phyloP scores from a whole-genome alignment of 306 rosid species.

The Chamaecrista fasciculata region DNA sequence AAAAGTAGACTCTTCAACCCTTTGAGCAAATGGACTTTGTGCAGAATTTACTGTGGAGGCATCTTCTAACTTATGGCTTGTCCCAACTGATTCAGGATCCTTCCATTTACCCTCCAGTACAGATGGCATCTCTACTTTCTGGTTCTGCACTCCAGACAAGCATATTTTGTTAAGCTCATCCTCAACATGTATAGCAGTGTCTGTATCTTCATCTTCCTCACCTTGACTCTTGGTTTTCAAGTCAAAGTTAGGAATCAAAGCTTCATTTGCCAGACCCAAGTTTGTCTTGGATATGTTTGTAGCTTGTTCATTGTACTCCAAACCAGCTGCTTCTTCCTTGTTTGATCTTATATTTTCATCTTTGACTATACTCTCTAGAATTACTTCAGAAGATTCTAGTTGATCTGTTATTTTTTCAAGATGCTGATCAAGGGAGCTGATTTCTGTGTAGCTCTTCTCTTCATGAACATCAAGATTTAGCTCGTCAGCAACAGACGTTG shows the following conservation, averaged over 20 bases:
- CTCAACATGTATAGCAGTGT: conserved; percentile 4
- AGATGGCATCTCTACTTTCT: conserved; percentile 13
- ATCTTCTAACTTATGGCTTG: conserved; percentile 16
- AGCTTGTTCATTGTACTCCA: conserved; percentile 21
- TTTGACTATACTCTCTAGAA: conserved; percentile 9
- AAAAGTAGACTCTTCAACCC: conserved; percentile 11
- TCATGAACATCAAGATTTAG: not conserved
- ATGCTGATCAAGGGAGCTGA: conserved; percentile 22
- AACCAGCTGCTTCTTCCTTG: conserved; percentile 6
- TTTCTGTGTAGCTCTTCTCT: conserved; percentile 15
- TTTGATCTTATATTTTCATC: conserved; percentile 19
- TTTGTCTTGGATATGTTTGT: conserved; percentile 6
- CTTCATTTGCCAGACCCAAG: conserved; percentile 19
- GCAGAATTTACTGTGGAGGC: conserved; percentile 16
- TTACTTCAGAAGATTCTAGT: conserved; percentile 21
- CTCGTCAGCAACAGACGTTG: not conserved
- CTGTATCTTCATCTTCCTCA: conserved; percentile 18
- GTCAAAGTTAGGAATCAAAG: conserved; percentile 12
- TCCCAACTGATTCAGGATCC: conserved; percentile 22
- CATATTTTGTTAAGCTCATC: conserved; percentile 21
- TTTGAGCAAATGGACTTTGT: conserved; percentile 16
- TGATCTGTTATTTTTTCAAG: conserved; percentile 31
- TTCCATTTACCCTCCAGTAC: conserved; percentile 10
- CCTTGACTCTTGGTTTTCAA: not conserved
- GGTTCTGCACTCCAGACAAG: not conserved